phyloP scores from a whole-genome alignment of 202 grass and related monocot genomes.

The Panicum virgatum region DNA sequence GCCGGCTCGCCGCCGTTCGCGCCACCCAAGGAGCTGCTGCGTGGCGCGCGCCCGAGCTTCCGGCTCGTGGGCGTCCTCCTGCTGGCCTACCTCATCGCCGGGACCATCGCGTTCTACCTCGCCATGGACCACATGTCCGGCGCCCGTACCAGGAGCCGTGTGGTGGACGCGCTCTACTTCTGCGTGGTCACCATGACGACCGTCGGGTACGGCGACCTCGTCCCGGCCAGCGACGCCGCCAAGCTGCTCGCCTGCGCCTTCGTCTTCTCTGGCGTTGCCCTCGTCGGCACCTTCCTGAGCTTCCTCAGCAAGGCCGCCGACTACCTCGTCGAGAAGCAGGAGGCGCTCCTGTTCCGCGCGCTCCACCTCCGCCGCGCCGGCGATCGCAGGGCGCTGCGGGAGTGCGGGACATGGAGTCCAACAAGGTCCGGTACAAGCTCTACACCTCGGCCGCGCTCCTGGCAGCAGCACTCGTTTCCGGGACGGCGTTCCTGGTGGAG shows the following conservation, averaged over 20 bases:
- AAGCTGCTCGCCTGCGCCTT: slow-evolving; percentile 79
- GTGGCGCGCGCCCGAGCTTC: slow-evolving; percentile 48
- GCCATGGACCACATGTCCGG: slow-evolving; percentile 63
- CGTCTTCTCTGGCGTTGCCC: slow-evolving; percentile 52
- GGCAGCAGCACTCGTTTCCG: slow-evolving; percentile 13
- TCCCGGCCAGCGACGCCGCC: slow-evolving; percentile 49
- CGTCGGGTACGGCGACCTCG: slow-evolving; percentile 81
- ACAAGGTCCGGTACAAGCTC: slow-evolving; percentile 72
- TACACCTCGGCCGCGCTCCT: slow-evolving; percentile 43
- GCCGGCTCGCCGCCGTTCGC: not conserved
- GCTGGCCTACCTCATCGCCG: slow-evolving; percentile 51
- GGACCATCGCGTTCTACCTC: slow-evolving; percentile 61
- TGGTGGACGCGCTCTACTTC: slow-evolving; percentile 75
- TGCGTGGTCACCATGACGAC: slow-evolving; percentile 90
- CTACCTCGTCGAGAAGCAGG: slow-evolving; percentile 91
- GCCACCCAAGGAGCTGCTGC: slow-evolving; percentile 39
- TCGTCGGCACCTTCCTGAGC: slow-evolving; percentile 59
- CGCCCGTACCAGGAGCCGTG: slow-evolving; percentile 37
- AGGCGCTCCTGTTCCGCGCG: slow-evolving; percentile 59
- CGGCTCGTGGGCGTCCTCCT: slow-evolving; percentile 47
- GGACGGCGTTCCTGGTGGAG: slow-evolving; percentile 51
- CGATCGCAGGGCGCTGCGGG: slow-evolving; percentile 7
- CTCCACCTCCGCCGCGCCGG: slow-evolving; percentile 5
- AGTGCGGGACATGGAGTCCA: slow-evolving; percentile 51
- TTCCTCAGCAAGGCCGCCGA: slow-evolving; percentile 71